Evolutionary conservation across 2,329 filamentous ascomycete genomes (phyloP).

Genomic region (Apiospora hydei): DNA sequence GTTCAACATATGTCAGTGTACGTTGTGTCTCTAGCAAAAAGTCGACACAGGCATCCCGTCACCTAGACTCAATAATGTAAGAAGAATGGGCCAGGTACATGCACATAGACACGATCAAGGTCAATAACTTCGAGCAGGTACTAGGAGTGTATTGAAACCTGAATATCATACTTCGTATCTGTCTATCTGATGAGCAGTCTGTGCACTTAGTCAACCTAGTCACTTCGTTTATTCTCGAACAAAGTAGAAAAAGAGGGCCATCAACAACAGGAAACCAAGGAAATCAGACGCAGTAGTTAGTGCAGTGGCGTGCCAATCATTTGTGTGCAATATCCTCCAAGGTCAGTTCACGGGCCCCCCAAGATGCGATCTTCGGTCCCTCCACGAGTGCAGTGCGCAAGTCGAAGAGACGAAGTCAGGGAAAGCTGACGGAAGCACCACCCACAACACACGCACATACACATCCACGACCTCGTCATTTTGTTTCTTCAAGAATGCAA

Average conservation of each 20-base stretch:
- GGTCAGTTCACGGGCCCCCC: neutral
- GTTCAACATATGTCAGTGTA: no score
- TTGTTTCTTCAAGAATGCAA: slow-evolving; percentile 8
- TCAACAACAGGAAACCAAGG: neutral
- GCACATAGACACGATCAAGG: no score
- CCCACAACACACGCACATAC: neutral
- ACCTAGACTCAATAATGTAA: no score
- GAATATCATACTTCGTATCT: neutral
- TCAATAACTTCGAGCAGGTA: no score
- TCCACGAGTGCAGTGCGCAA: neutral
- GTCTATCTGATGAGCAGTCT: neutral
- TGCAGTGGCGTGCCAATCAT: neutral
- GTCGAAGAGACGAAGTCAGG: neutral
- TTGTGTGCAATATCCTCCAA: neutral
- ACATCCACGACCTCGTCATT: neutral
- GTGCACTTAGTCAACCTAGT: neutral
- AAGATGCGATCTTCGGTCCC: neutral
- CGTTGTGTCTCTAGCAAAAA: no score
- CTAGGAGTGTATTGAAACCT: neutral
- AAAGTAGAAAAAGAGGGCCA: neutral
- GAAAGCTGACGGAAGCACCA: neutral
- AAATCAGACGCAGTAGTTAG: neutral
- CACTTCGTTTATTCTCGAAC: neutral
- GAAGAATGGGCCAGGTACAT: no score
- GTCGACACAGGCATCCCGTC: no score